Evolutionary conservation across 176 grass and related monocot species (phyloP), one percentile per base, ranked within the genome.

Genomic region (Pontederia paniculata): DNA sequence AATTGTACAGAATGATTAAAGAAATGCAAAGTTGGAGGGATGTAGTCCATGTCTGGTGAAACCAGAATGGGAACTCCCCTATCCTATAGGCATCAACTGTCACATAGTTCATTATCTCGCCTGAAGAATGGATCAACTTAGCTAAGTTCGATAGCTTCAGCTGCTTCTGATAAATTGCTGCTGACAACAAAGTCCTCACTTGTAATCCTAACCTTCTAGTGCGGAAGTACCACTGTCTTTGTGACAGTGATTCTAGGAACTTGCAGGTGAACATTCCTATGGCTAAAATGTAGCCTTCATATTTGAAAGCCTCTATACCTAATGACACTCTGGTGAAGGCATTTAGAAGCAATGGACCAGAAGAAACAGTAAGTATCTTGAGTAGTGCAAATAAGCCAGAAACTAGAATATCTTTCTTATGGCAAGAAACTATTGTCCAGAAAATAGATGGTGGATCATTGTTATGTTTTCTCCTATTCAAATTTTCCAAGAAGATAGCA

Each of bases 1-100:
- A 71, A 42, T 81, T 78, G 45, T 89, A 96, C 18, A 96, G 71
- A 72, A 96, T 96, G 47, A 51, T 64, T 8, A 96, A 73, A 71
- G 82, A 62, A 46, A 96, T 67, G 82, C 70, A 81, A 56, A 96
- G 90, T 61, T 96, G 85, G 42, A 89, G 58, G 52, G 47, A 76
- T 52, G 90, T 86, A 9, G 90, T 86, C 90, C 90, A 89, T 50
- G 82, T 96, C 57, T 89, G 90, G 66, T 96, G 85, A 70, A 96
- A 96, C 85, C 75, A 83, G 66, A 75, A 96, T 2, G 90, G 90
- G 63, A 96, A 96, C 22, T 96, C 90, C 2, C 90, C 90, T 63
- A 96, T 83, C 44, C 90, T 23, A 45, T 96, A 96, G 1, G 76
- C 90, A 65, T 96, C 90, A 2, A 96, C 90, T 0, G 79, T 96